Evolutionary conservation across 176 grass and related monocot species (phyloP), one percentile per base, ranked within the genome.

Genomic region (Guadua angustifolia): DNA sequence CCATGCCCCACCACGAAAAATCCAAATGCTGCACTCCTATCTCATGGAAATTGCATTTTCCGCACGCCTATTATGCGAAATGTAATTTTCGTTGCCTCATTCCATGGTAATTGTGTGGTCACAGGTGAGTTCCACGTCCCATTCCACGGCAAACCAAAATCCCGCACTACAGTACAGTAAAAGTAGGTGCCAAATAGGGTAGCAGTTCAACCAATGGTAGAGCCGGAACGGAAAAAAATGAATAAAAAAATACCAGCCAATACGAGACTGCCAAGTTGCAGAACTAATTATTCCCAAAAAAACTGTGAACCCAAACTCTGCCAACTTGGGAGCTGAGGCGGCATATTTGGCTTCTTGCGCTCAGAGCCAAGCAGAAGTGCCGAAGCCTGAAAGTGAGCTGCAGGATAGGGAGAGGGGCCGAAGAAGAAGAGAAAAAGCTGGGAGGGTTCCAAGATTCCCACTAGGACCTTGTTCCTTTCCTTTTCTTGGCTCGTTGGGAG

Each of bases 321-420:
- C 46, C 79, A 68, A 63, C 55, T 75, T 71, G 45, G 25, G 87
- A 12, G 15, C 44, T 25, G 58, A 58, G 75, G 67, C 68, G 55
- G 43, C 67, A 72, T 55, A 80, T 80, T 86, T 86, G 77, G 53
- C 60, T 33, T 7, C 7, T 63, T 47, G 45, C 45, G 39, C 29
- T 55, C 8, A 80, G 77, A 58, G 77, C 75, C 70, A 69, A 49
- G 69, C 83, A 86, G 65, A 56, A 32, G 78, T 33, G 83, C 53
- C 26, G 55, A 81, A 82, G 19, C 64, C 56, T 77, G 71, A 83
- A 86, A 90, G 83, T 65, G 74, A 82, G 83, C 88, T 86, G 72
- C 44, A 9, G 8, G 64, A 66, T 68, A 77, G 76, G 6, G 52
- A 88, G 67, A 62, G 70, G 50, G 65, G 21, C 75, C 68, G 67